Evolutionary conservation across 1,139 yeast genomes (phyloP).

Genomic region (Torulaspora pretoriensis): DNA sequence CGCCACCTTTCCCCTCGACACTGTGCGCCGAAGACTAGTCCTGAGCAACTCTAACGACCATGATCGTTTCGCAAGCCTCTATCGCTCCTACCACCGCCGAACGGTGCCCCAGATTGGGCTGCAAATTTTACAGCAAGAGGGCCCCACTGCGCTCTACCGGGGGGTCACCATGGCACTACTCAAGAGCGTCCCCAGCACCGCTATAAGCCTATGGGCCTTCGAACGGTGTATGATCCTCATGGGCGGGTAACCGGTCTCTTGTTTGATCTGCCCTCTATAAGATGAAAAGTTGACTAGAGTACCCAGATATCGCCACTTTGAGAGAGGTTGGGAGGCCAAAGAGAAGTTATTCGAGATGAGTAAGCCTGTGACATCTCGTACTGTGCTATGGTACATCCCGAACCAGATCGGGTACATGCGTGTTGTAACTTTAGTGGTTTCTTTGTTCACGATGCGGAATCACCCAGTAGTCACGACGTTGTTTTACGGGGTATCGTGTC

Average conservation of each 20-base stretch:
- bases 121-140: slow-evolving; percentile 51
- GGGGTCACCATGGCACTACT: slow-evolving; percentile 67
- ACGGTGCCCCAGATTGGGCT: slow-evolving; percentile 34
- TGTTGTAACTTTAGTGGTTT: slow-evolving; percentile 72
- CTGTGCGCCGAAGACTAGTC: slow-evolving; percentile 74
- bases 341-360: not conserved
- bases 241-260: slow-evolving; percentile 11
- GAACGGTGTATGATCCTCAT: slow-evolving; percentile 42
- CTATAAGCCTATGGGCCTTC: slow-evolving; percentile 68
- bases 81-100: slow-evolving; percentile 18
- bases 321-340: not conserved
- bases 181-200: slow-evolving; percentile 81
- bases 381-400: slow-evolving; percentile 77
- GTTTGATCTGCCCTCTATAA: not conserved
- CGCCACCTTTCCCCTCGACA: slow-evolving; percentile 78
- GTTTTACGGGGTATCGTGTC: slow-evolving; percentile 81
- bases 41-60: slow-evolving; percentile 45
- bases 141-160: slow-evolving; percentile 62
- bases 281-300: not conserved
- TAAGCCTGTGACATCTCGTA: slow-evolving; percentile 35
- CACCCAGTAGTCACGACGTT: slow-evolving; percentile 76
- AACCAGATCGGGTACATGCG: slow-evolving; percentile 87
- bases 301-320: not conserved
- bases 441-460: slow-evolving; percentile 74
- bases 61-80: slow-evolving; percentile 25